Evolutionary conservation across 2,329 filamentous ascomycete genomes (phyloP), one percentile per base, ranked within the genome.

Genomic region (Colletotrichum zoysiae): DNA sequence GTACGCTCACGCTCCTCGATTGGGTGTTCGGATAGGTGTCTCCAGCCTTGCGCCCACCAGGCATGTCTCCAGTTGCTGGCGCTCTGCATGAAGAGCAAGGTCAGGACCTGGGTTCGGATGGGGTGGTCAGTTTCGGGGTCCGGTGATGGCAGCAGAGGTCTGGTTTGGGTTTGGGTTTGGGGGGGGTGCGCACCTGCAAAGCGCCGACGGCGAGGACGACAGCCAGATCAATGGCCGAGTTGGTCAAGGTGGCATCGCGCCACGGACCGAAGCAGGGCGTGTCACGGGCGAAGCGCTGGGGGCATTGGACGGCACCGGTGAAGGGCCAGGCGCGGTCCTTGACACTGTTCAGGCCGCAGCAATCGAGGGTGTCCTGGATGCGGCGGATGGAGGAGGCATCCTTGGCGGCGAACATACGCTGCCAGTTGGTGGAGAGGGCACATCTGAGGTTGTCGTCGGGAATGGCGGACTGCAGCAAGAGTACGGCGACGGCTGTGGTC

Each of bases 311-410:
- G 73, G 56, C 79, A 61, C 62, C 76, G 74, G 63, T 79, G 70
- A 92, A 93, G 0, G 92, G 92, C 83, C 86, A 93, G 0, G 88
- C 86, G 74, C 87, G 88, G 76, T 94, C 91, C 40, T 78, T 79
- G 38, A 88, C 77, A 5, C 83, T 86, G 67, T 84, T 84, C 44
- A 93, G 83, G 0, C 92, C 92, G 75, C 92, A 94, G 81, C 92
- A 94, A 9, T 86, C 78, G 42, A 93, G 86, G 0, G 85, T 79
- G 77, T 94, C 89, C 76, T 94, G 92, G 62, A 94, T 91, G 2
- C 81, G 79, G 53, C 85, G 82, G 68, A 94, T 86, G 2, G 84
- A 79, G 0, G 75, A 74, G 0, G 74, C 84, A 66, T 92, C 83
- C 71, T 90, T 88, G 0, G 76, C 75, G 0, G 74, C 78, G 75